phyloP scores from a whole-genome alignment of 1,284 basidiomycete genomes.

The Gomphus bonarii region DNA sequence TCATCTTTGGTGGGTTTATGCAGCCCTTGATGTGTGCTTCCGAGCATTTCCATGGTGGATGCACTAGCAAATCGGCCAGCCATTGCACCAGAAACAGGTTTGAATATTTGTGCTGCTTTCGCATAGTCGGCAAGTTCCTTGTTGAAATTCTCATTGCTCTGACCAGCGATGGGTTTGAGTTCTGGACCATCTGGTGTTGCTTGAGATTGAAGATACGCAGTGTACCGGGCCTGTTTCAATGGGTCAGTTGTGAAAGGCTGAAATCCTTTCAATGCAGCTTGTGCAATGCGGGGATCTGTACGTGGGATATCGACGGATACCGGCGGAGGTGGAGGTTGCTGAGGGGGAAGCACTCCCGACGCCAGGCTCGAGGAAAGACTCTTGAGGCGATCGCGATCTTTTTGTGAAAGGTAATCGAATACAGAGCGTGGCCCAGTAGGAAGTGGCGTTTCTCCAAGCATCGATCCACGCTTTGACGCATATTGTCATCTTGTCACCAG shows the following conservation, averaged over 20 bases:
- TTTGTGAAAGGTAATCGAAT: conserved; percentile 88
- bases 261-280: conserved; percentile 81
- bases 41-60: conserved; percentile 48
- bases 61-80: conserved; percentile 85
- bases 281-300: conserved; percentile 70
- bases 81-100: conserved; percentile 88
- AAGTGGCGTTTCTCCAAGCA: conserved; percentile 74
- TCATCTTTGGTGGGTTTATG: conserved; percentile 49
- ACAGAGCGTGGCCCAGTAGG: conserved; percentile 68
- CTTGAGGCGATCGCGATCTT: conserved; percentile 79
- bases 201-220: conserved; percentile 70
- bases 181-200: conserved; percentile 35
- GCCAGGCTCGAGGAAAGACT: conserved; percentile 31
- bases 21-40: conserved; percentile 63
- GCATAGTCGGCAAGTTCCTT: conserved; percentile 82
- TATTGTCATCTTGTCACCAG: conserved; percentile 8
- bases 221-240: conserved; percentile 79
- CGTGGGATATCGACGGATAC: conserved; percentile 45
- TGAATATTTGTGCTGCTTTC: conserved; percentile 82
- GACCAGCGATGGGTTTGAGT: conserved; percentile 39
- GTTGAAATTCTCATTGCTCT: conserved; percentile 59
- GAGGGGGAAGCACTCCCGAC: conserved; percentile 17
- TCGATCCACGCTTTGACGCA: conserved; percentile 54
- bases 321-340: conserved; percentile 19
- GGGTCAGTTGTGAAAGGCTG: conserved; percentile 79